Evolutionary conservation across 164 flowering plant genomes (phyloP), one percentile per base, ranked within the genome.

Genomic region (Brasenia schreberi): DNA sequence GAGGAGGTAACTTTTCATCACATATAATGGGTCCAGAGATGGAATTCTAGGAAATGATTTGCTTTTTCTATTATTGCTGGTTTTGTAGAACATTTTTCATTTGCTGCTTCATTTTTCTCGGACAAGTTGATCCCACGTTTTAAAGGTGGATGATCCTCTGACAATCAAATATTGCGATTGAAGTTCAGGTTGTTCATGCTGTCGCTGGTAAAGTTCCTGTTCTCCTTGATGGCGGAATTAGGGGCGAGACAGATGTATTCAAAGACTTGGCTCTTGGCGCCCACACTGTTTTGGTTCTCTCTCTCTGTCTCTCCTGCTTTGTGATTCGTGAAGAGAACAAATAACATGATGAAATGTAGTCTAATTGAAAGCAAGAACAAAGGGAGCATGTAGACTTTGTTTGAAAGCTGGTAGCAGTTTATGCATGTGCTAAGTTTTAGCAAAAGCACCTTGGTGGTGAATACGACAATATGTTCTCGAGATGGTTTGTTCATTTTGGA

Each of bases 221-320:
- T 67, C 75, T 90, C 18, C 62, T 90, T 12, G 91, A 90, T 72
- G 96, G 97, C 62, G 97, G 97, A 42, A 70, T 88, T 43, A 74
- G 95, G 60, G 80, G 91, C 4, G 97, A 95, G 72, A 85, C 95
- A 17, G 93, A 90, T 67, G 74, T 88, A 49, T 90, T 90, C 84
- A 90, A 90, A 74, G 97, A 93, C 63, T 75, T 90, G 70, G 95
- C 97, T 63, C 90, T 90, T 60, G 97, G 96, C n/a, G 96, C 95
- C 49, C 77, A 80, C 74, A 95, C 93, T 69, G 87, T 90, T 43
- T 72, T 90, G 73, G 95, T 87, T 82, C 73, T 19, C 43, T 43
- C 53, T 59, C 43, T 44, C 10, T 60, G 1, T 45, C 53, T 45
- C 53, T 45, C 53, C 3, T 6, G 4, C 62, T 60, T 45, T 45